Base-by-base conservation (phyloP, 331 rosid genomes). In the Quercus phellos region DNA sequence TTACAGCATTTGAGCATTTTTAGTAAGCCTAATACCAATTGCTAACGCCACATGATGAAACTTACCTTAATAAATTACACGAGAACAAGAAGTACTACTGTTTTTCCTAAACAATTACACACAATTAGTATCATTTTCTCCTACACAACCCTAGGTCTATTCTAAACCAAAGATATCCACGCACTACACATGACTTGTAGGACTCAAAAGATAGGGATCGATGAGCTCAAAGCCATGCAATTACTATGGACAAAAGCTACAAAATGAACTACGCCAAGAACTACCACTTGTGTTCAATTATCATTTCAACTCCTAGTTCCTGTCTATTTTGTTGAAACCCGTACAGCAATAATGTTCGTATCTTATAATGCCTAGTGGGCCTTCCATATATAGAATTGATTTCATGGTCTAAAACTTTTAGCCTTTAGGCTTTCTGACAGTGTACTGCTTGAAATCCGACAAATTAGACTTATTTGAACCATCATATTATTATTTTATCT, bases 141-240 rank as follows among this genome's bases (percentile, higher is more conserved):
- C 24, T 22, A n/a, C 6, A 6, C 51, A 34, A 34, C 71, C 71
- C 51, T 66, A 66, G 35, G 4, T n/a, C 51, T 18, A 8, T 29
- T 34, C 22, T 29, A 16, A 32, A 66, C 51, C 70, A 6, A 17
- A 66, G 17, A 6, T 30, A 5, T 27, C 10, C 69, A 27, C n/a
- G 21, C 69, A 16, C 22, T 24, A 24, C 53, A 46, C 16, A 46
- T 46, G 53, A 46, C 17, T 21, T 11, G 14, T 10, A 21, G 17
- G 66, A 59, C 26, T 29, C 17, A 13, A 12, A 59, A 59, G 66
- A 59, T 24, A 11, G 16, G 27, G 51, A 66, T 66, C 71, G 21
- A 8, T 66, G 71, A 66, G 71, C 71, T 34, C 51, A 42, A 51
- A 71, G 68, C 38, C 63, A 66, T 77, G 60, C 74, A 74, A 22